Evolutionary conservation across 2,329 filamentous ascomycete genomes (phyloP).

Genomic region (Cucurbitaria berberidis): DNA sequence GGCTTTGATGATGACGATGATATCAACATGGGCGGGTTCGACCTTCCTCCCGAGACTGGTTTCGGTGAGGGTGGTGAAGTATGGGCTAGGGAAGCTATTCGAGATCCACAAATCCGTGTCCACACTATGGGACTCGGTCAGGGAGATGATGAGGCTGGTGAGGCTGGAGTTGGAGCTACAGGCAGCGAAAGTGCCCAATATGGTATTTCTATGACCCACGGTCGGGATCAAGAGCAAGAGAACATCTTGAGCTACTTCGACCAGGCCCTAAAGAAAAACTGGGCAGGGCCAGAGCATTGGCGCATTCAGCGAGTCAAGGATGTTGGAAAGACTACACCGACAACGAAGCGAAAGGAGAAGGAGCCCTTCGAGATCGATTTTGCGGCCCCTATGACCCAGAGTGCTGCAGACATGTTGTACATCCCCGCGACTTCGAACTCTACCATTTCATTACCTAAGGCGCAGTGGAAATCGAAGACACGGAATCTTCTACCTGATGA

Average conservation of each 20-base stretch:
- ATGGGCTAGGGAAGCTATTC: constrained; percentile 88
- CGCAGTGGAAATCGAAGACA: constrained; percentile 93
- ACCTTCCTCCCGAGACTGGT: constrained; percentile 70
- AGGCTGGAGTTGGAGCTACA: constrained; percentile 56
- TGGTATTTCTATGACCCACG: constrained; percentile 77
- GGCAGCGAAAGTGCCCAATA: constrained; percentile 72
- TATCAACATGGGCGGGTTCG: constrained; percentile 66
- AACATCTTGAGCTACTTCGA: constrained; percentile 99
- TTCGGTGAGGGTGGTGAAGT: constrained; percentile 97
- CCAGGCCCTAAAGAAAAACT: constrained; percentile 94
- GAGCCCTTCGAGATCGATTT: constrained; percentile 97
- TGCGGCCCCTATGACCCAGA: constrained; percentile 71
- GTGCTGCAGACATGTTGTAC: constrained; percentile 77
- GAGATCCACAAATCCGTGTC: constrained; percentile 84
- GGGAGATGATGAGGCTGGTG: constrained; percentile 60
- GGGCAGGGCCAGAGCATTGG: constrained; percentile 98
- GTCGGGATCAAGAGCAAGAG: constrained; percentile 76
- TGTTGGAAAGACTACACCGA: constrained; percentile 62
- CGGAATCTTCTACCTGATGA: constrained; percentile 94
- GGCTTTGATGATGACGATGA: constrained; percentile 76
- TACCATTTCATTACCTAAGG: constrained; percentile 84
- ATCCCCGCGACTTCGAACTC: constrained; percentile 81
- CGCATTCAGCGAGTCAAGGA: constrained; percentile 92
- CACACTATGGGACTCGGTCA: constrained; percentile 67
- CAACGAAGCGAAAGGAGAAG: constrained; percentile 85